These are phyloP conservation scores for Aureobasidium sp. DNA, from an alignment of 2,329 filamentous ascomycete genomes.

Conservation along the genomic window DNA sequence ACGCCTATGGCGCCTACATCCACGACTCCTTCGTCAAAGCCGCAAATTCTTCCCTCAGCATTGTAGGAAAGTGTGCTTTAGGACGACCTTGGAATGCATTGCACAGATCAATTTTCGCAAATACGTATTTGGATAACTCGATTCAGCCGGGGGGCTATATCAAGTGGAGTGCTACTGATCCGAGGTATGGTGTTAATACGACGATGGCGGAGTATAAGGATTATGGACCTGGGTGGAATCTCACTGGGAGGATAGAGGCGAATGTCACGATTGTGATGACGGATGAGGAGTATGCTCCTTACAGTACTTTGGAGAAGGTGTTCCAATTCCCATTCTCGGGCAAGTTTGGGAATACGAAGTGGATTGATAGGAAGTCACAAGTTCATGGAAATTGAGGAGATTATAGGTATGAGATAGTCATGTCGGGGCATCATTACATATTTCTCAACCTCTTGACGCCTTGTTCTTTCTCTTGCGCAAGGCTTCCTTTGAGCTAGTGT, in stretches of 20 bases:
- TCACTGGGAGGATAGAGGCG: conserved; percentile 32
- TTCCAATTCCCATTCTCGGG: conserved; percentile 37
- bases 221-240: conserved; percentile 47
- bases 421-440: not conserved
- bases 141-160: conserved; percentile 48
- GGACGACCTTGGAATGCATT: conserved; percentile 54
- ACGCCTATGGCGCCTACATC: conserved; percentile 61
- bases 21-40: conserved; percentile 45
- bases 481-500: not conserved
- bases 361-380: conserved; percentile 35
- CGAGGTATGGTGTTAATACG: conserved; percentile 34
- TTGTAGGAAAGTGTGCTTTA: conserved; percentile 44
- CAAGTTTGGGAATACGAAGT: conserved; percentile 35
- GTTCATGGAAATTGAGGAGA: conserved; percentile 2
- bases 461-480: conserved; percentile 7
- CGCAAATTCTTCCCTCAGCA: conserved; percentile 40
- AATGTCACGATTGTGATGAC: conserved; percentile 39
- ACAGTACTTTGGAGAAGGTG: conserved; percentile 33
- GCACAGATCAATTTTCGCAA: conserved; percentile 49
- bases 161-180: conserved; percentile 38
- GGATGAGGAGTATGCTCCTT: conserved; percentile 28
- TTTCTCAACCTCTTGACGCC: not conserved
- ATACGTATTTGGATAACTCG: conserved; percentile 46
- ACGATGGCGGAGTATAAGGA: conserved; percentile 48
- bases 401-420: not conserved